Evolutionary conservation across 2,329 filamentous ascomycete genomes (phyloP), one percentile per base, ranked within the genome.

Genomic region (Talaromyces verruculosus): DNA sequence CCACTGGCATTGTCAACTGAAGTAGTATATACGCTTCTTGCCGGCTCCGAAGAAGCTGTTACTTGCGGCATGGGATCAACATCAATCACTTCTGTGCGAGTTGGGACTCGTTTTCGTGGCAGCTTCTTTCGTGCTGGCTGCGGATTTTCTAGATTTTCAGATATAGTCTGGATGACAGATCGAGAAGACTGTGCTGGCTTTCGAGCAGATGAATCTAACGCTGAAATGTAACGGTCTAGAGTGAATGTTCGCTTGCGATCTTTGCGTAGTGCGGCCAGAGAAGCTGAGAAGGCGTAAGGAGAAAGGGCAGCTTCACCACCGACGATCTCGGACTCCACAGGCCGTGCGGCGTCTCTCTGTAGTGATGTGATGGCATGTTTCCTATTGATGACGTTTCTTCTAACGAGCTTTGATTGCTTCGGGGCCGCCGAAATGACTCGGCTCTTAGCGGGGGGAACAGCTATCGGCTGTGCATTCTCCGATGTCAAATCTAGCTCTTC

Each of bases 281-380:
- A 76, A 49, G 69, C 70, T 47, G 73, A 72, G 63, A 81, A 77
- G 2, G 70, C 66, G 3, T 71, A 68, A 43, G 68, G 65, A 13
- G 72, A 71, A 35, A 60, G 55, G 8, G 66, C 33, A 22, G 63
- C 67, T 55, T 65, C 69, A 39, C 63, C 63, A 19, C 64, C 61
- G 43, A 67, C 51, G 13, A 69, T 70, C 59, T 68, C 69, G 37
- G 72, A 67, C 65, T 78, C 77, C 25, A 74, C 78, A 39, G 79
- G 78, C 35, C 79, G 72, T 61, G 73, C 70, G 59, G 65, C 69
- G 43, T 73, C 75, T 63, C 77, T 72, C 59, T 70, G 75, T 22
- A 81, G 65, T 10, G 78, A 79, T 33, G 77, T 74, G 30, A 79
- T 71, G 2, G 72, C 75, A 65, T 75, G 67, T 47, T 75, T 75